These are phyloP conservation scores for Coccinonectria pachysandricola DNA, from an alignment of 2,329 filamentous ascomycete genomes.

Conservation along the genomic window DNA sequence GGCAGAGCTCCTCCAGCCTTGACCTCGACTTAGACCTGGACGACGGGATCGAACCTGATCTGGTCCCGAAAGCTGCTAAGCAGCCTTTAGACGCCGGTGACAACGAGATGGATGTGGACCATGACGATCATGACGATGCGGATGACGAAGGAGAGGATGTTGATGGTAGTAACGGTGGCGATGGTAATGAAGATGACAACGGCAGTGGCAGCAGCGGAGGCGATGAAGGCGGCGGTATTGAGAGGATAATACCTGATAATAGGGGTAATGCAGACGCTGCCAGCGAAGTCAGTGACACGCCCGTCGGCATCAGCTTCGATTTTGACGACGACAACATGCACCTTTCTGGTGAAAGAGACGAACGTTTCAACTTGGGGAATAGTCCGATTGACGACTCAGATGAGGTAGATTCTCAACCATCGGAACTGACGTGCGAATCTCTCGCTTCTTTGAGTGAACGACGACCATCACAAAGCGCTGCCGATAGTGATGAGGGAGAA, in stretches of 20 bases:
- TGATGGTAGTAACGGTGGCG: constrained; percentile 1
- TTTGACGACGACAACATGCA: too few species aligned
- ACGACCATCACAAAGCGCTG: too few species aligned
- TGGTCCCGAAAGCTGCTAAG: too few species aligned
- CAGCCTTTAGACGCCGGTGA: background rate
- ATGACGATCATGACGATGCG: background rate
- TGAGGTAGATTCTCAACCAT: too few species aligned
- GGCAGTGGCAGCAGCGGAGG: background rate
- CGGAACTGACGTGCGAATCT: too few species aligned
- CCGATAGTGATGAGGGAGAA: too few species aligned
- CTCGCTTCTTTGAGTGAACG: too few species aligned
- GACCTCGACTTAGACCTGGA: background rate
- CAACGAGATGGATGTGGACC: background rate
- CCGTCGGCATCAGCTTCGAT: background rate
- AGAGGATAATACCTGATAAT: too few species aligned
- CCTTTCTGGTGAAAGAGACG: too few species aligned
- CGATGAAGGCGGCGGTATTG: background rate
- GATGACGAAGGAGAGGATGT: constrained; percentile 1
- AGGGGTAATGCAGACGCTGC: background rate
- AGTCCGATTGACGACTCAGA: too few species aligned
- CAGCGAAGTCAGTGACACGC: background rate
- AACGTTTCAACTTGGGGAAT: too few species aligned
- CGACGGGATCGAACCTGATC: background rate
- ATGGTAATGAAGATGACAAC: constrained; percentile 2
- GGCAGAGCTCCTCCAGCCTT: background rate